phyloP scores from a whole-genome alignment of 2,329 filamentous ascomycete species.

The Chaetomium sp. region DNA sequence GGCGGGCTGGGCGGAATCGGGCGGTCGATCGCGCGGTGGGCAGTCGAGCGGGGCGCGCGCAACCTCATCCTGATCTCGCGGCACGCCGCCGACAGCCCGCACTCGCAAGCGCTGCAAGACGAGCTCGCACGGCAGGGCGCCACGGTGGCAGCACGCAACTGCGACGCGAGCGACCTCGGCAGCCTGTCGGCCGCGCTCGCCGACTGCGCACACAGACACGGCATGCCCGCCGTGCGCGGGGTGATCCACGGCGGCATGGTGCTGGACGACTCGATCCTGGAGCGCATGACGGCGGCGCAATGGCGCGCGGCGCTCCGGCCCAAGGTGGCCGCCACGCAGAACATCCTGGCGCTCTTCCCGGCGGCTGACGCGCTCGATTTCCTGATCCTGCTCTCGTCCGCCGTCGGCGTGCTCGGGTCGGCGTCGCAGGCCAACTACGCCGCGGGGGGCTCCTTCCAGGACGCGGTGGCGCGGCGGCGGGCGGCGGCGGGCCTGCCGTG shows the following conservation, averaged over 20 bases:
- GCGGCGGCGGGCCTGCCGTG: constrained; percentile 16
- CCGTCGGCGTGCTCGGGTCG: constrained; percentile 2
- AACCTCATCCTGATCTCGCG: constrained; percentile 45
- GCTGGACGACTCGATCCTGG: constrained; percentile 2
- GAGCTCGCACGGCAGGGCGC: background rate
- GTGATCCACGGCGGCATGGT: constrained; percentile 11
- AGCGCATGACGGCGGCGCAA: constrained; percentile 31
- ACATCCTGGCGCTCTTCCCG: constrained; percentile 1
- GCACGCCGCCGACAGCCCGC: constrained; percentile 32
- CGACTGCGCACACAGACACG: background rate
- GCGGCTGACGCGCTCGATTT: constrained; percentile 17
- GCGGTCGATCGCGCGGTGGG: constrained; percentile 40
- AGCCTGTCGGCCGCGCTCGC: background rate
- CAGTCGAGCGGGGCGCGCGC: constrained; percentile 44
- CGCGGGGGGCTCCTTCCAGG: constrained; percentile 23
- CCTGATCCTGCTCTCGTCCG: constrained; percentile 20
- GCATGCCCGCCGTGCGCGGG: constrained; percentile 7
- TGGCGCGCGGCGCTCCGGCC: constrained; percentile 44
- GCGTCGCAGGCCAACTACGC: constrained; percentile 13
- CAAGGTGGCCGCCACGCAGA: constrained; percentile 44
- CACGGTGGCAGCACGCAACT: constrained; percentile 30
- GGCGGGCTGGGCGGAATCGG: constrained; percentile 46
- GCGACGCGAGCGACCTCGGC: background rate
- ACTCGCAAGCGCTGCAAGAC: background rate
- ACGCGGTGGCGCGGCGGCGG: constrained; percentile 20